Evolutionary conservation across 495 filamentous ascomycete species (phyloP).

Genomic region (Penicillium cataractarum): DNA sequence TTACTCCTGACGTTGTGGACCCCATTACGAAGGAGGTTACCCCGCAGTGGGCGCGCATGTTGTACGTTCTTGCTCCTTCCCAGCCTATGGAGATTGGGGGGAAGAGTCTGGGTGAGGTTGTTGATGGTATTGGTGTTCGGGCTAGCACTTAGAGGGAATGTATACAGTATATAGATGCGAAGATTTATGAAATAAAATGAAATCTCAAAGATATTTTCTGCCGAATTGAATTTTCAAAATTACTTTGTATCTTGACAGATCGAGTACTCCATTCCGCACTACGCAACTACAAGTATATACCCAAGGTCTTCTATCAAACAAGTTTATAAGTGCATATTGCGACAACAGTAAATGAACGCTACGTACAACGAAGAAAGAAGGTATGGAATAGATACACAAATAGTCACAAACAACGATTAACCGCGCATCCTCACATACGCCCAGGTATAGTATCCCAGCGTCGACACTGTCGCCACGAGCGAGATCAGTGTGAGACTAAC

Average conservation of each 20-base stretch:
- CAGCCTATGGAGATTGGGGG: slow-evolving; percentile 42
- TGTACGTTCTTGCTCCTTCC: slow-evolving; percentile 57
- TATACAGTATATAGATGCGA: neutral
- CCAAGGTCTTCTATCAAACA: neutral
- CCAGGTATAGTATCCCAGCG: slow-evolving; percentile 37
- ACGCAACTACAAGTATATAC: too few relatives aligned
- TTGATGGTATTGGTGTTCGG: slow-evolving; percentile 42
- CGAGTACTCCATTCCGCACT: too few relatives aligned
- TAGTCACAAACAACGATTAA: slow-evolving; percentile 2
- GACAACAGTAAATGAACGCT: neutral
- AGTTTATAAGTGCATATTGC: neutral
- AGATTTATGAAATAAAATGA: slow-evolving; percentile 5
- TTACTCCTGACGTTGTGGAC: slow-evolving; percentile 32
- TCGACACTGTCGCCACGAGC: slow-evolving; percentile 28
- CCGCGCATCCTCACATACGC: slow-evolving; percentile 20
- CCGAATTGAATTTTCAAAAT: neutral
- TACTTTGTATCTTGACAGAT: too few relatives aligned
- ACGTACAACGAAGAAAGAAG: neutral
- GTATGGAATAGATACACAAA: neutral
- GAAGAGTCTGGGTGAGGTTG: slow-evolving; percentile 47
- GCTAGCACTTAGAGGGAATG: slow-evolving; percentile 24
- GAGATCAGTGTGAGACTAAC: slow-evolving; percentile 33
- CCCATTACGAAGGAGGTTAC: slow-evolving; percentile 16
- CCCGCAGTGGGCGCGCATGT: slow-evolving; percentile 54
- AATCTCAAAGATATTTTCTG: neutral